These are phyloP conservation scores for Auricularia sp. DNA, from an alignment of 768 basidiomycete species.

Conservation along the genomic window DNA sequence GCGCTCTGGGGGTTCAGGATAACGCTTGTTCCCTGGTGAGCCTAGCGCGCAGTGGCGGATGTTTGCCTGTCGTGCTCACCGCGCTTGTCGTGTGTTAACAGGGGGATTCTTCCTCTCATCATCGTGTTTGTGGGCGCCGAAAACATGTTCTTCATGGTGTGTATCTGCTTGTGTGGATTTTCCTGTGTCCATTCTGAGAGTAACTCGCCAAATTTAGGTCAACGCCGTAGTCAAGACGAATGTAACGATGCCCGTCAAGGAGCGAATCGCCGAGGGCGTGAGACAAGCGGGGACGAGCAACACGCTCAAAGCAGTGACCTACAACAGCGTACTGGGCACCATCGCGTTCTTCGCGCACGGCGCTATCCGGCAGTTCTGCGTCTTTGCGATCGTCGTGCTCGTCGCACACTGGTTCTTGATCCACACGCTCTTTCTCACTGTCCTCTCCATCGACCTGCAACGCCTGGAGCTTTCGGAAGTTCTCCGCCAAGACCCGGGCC, in stretches of 20 bases:
- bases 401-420: conserved; percentile 97
- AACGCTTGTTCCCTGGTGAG: conserved; percentile 82
- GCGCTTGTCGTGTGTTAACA: conserved; percentile 19
- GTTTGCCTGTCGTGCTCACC: not conserved
- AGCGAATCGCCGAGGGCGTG: conserved; percentile 86
- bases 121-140: conserved; percentile 94
- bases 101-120: conserved; percentile 85
- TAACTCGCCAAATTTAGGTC: conserved; percentile 36
- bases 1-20: conserved; percentile 81
- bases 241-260: conserved; percentile 79
- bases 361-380: conserved; percentile 84
- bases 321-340: conserved; percentile 68
- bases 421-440: conserved; percentile 91
- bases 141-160: conserved; percentile 91
- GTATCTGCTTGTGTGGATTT: conserved; percentile 12
- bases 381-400: conserved; percentile 86
- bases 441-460: conserved; percentile 91
- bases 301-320: conserved; percentile 82
- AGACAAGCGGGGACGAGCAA: conserved; percentile 83
- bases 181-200: conserved; percentile 7
- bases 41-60: conserved; percentile 4
- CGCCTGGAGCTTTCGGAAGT: conserved; percentile 87
- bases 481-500: conserved; percentile 56
- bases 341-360: conserved; percentile 67
- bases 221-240: conserved; percentile 79